These are phyloP conservation scores for Pezicula neosporulosa DNA, from an alignment of 2,329 filamentous ascomycete genomes.

Conservation along the genomic window DNA sequence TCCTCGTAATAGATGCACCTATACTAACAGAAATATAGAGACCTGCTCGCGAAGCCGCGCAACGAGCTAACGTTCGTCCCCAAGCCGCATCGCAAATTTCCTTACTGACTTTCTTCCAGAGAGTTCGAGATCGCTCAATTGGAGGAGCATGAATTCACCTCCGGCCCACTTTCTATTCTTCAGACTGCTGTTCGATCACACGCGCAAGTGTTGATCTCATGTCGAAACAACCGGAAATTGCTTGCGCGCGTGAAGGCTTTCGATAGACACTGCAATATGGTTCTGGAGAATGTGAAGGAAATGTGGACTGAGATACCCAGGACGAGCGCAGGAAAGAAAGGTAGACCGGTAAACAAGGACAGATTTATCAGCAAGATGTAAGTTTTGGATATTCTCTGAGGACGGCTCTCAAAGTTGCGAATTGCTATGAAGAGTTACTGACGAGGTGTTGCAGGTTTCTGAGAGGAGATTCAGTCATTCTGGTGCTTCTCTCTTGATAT, in stretches of 20 bases:
- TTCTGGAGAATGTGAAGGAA: slow-evolving; percentile 94
- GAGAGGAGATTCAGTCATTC: slow-evolving; percentile 33
- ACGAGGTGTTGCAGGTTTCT: slow-evolving; percentile 26
- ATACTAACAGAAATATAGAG: slow-evolving; percentile 48
- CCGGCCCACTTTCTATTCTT: slow-evolving; percentile 84
- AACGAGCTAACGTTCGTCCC: slow-evolving; percentile 80
- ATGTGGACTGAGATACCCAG: slow-evolving; percentile 98
- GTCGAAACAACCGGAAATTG: slow-evolving; percentile 97
- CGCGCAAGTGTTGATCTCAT: slow-evolving; percentile 93
- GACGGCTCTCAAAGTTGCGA: background rate
- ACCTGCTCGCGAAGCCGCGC: slow-evolving; percentile 85
- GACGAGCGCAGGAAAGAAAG: slow-evolving; percentile 81
- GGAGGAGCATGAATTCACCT: slow-evolving; percentile 76
- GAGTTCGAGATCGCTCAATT: slow-evolving; percentile 86
- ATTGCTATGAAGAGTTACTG: background rate
- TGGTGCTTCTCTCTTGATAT: slow-evolving; percentile 30
- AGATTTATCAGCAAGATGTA: slow-evolving; percentile 97
- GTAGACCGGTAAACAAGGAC: slow-evolving; percentile 92
- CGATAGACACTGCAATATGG: slow-evolving; percentile 99
- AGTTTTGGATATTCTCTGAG: slow-evolving; percentile 30
- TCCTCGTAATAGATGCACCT: background rate
- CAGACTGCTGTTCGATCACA: slow-evolving; percentile 95
- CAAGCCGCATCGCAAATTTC: slow-evolving; percentile 2
- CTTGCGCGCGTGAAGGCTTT: slow-evolving; percentile 97
- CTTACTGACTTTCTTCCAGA: slow-evolving; percentile 40